Base-by-base conservation (phyloP, 805 yeast genomes). In the Ogataea pignaliae region DNA sequence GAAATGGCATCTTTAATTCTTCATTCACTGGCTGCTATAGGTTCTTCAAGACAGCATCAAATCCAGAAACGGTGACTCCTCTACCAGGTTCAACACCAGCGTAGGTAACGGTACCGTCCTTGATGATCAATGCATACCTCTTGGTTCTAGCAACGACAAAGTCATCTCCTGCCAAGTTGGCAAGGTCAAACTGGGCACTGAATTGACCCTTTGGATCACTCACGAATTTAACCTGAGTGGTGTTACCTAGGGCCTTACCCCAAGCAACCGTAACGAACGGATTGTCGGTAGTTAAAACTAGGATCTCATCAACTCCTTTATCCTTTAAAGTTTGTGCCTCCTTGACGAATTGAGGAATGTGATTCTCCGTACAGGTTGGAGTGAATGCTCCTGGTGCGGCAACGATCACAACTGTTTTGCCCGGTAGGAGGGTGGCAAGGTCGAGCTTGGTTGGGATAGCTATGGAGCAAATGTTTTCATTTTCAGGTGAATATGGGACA, bases 61-160 rank as follows among this genome's bases (percentile, higher is more conserved):
- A 64, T 32, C 76, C 72, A 44, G 76, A 70, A 42, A 70, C 75
- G 37, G 67, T 56, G 39, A 75, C 76, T 36, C 61, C 76, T 37
- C 39, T 45, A 31, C 64, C 68, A 10, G 68, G 59, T 63, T 77
- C 83, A 47, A 63, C 64, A 50, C 75, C 80, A 14, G 55, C 42
- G 44, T 67, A 66, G 32, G 50, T 48, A 43, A 65, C 53, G 16
- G 46, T 46, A 30, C 66, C 66, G 36, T 63, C 57, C 41, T 79
- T 81, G 42, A 85, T 80, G 49, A 88, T 70, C 45, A 83, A 68
- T 36, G 91, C 88, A 67, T 80, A 87, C 68, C 96, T 78, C 51
- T 73, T 71, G 42, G 86, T 77, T 68, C 90, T 76, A 45, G 66
- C 60, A 18, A 83, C 81, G 50, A 78, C 63, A 26, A 79, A 86